Evolutionary conservation across 495 filamentous ascomycete genomes (phyloP), one percentile per base, ranked within the genome.

Genomic region (Terfezia boudieri): DNA sequence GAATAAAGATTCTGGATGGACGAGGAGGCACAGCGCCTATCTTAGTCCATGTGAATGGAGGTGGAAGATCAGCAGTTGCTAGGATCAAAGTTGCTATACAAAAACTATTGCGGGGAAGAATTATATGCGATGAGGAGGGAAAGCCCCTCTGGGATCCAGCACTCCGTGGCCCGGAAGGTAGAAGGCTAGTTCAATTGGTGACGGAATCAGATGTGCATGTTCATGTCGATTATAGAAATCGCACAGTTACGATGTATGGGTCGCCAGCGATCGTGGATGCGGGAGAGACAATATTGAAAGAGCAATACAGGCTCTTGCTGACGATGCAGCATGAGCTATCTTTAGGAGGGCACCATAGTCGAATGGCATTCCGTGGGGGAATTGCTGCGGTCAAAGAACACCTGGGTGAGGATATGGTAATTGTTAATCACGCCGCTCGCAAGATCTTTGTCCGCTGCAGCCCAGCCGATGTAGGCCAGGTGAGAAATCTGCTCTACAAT

Each of bases 121-220:
- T 62, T 3, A 20, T 46, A 20, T 52, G 35, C 17, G 48, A 36
- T 36, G 53, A 54, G 3, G 48, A 38, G 8, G 55, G 54, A 5
- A 50, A 57, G 36, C 41, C 41, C 14, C 35, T 63, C n/a, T 63
- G 61, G 61, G 52, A 53, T 22, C 57, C 60, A n/a, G 54, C 49
- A 17, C 54, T 58, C 8, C 37, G 51, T 12, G 55, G 53, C 8
- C 11, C 38, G 0, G 52, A 53, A 20, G 61, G 61, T 6, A 51
- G 55, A 6, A 4, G 12, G 8, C 20, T 51, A 14, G 46, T 62
- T n/a, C 17, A 10, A 2, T 43, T 57, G 26, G 52, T 51, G 17
- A 16, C 16, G 9, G 41, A 52, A 4, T 57, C 60, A 2, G 54
- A 41, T 12, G 54, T 55, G 3, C 59, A 59, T 10, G 53, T 63